Evolutionary conservation across 805 yeast genomes (phyloP), one percentile per base, ranked within the genome.

Genomic region (Saccharomycopsis fibuligera): DNA sequence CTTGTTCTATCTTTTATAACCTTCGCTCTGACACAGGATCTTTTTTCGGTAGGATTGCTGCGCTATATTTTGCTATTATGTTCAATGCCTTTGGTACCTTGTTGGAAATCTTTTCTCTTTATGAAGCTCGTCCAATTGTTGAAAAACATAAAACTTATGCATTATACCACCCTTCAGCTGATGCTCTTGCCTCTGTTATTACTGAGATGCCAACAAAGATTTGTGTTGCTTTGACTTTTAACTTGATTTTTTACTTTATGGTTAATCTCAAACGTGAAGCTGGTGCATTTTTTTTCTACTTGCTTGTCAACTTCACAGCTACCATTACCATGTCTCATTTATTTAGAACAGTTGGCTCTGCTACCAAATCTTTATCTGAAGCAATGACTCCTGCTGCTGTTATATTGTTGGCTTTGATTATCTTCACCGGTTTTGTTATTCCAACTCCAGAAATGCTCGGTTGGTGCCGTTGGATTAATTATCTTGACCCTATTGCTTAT

Each of bases 61-160:
- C 81, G 41, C 67, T 84, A 70, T 85, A 84, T 65, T 81, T 81
- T 61, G 81, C 83, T 21, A 70, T 77, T 41, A 67, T 80, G 58
- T 80, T 78, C 63, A 79, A 79, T 60, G 79, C 84, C 12, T 76
- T 80, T 57, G 68, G 81, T 16, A 78, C 82, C 17, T 60, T 80
- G 51, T 66, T 79, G 57, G 87, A 81, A 62, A 71, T 81, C 50
- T 67, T 76, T 62, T 57, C 77, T 1, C 58, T 78, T 24, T 79
- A 68, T 58, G 81, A 77, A 56, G 71, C 79, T 31, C 69, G 82
- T 62, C 72, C 75, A 6, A 73, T 78, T 53, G 77, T 78, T 31
- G 82, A 77, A 58, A 78, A 78, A 57, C 84, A 78, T 56, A 74
- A 75, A 55, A 67, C 70, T 12, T 76, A 72, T 58, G 79, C 80